A percentile compares a stretch with the other conserved stretches of the same genome.
These are phyloP conservation scores for Cyclotella kingstonii DNA, from an alignment of 108 stramenopile species.

Conservation along the genomic window DNA sequence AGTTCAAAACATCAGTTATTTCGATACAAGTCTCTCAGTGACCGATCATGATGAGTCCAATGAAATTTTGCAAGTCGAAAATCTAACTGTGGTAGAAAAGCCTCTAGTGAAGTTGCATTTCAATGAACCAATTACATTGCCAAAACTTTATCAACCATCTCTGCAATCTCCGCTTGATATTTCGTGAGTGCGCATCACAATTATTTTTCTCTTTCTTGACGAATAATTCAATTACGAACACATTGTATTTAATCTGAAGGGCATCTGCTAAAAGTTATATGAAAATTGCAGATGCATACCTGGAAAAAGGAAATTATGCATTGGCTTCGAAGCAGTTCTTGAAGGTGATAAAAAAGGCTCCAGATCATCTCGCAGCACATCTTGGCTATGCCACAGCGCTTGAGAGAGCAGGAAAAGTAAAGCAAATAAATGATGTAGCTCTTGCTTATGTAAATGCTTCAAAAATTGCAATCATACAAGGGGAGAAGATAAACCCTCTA, in stretches of 20 bases:
- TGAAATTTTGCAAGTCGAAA: background rate
- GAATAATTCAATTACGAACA: background rate
- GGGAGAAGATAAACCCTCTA: slow-evolving; percentile 34
- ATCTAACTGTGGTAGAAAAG: background rate
- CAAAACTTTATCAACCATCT: slow-evolving; percentile 21
- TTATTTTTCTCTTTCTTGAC: background rate
- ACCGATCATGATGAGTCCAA: no score
- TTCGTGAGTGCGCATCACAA: slow-evolving; percentile 14
- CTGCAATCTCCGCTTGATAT: slow-evolving; percentile 22
- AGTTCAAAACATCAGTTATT: no score
- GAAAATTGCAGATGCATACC: slow-evolving; percentile 58
- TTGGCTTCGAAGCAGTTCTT: slow-evolving; percentile 53
- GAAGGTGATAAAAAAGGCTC: slow-evolving; percentile 51
- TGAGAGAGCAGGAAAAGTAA: slow-evolving; percentile 44
- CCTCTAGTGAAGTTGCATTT: background rate
- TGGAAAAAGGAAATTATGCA: slow-evolving; percentile 44
- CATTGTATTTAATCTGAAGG: slow-evolving; percentile 1
- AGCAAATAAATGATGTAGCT: slow-evolving; percentile 34
- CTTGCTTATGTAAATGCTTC: slow-evolving; percentile 49
- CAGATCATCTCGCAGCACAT: slow-evolving; percentile 46
- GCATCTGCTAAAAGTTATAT: slow-evolving; percentile 47
- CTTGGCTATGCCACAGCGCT: slow-evolving; percentile 53
- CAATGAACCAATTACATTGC: slow-evolving; percentile 18
- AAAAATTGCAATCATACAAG: slow-evolving; percentile 40
- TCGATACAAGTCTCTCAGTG: no score